Conservation (phyloP, 257 asterid species). For the Rubia yunnanensis region DNA sequence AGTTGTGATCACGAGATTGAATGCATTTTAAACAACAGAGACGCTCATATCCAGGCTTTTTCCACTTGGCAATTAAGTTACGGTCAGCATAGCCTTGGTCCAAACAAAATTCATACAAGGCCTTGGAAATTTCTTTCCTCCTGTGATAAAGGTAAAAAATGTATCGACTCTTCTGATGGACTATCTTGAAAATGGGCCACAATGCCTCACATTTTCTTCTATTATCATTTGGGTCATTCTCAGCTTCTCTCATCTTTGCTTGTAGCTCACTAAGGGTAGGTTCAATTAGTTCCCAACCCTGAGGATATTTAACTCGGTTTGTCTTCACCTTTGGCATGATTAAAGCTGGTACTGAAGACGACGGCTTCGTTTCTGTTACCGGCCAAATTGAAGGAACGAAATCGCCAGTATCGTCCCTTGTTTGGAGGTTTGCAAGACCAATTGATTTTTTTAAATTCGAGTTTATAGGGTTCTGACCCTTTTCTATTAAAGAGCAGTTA, state of each 20-base stretch:
- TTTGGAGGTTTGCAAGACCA: too few species aligned
- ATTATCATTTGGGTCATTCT: too few species aligned
- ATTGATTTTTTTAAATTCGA: too few species aligned
- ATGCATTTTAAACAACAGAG: conserved; percentile 90
- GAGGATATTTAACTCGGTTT: conserved; percentile 63
- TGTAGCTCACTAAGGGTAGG: conserved; percentile 78
- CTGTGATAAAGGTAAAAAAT: conserved; percentile 60
- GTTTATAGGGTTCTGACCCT: too few species aligned
- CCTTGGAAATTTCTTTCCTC: conserved; percentile 84
- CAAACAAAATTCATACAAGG: conserved; percentile 76
- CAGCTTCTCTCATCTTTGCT: conserved; percentile 96
- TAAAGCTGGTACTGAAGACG: too few species aligned
- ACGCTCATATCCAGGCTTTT: conserved; percentile 89
- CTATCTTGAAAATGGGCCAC: conserved; percentile 92
- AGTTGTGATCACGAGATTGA: conserved; percentile 87
- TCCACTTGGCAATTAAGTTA: conserved; percentile 87
- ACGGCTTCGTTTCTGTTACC: too few species aligned
- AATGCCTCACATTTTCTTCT: conserved; percentile 76
- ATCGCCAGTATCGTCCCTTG: too few species aligned
- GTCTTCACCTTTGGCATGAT: conserved; percentile 92
- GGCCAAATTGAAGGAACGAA: too few species aligned
- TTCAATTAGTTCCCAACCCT: conserved; percentile 90
- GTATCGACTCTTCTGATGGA: conserved; percentile 88
- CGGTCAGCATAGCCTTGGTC: conserved; percentile 89
- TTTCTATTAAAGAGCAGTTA: too few species aligned